Percentiles rank a stretch among this genome's conserved stretches.
Evolutionary conservation across 106 monocot genomes (phyloP).

Genomic region (Posidonia australis): DNA sequence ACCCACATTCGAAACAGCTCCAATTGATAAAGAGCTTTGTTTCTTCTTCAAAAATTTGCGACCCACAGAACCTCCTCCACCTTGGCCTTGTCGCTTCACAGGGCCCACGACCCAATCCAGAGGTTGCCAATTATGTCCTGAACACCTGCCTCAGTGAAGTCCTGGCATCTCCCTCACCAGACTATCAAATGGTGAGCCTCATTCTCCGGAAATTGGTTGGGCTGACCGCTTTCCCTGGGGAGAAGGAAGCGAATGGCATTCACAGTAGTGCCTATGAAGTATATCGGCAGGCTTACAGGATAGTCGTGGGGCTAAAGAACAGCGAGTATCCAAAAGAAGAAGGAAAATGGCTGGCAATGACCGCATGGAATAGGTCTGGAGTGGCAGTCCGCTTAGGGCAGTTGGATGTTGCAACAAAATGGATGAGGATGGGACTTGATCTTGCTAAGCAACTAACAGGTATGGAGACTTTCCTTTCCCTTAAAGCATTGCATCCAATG

Average conservation of each 20-base stretch:
- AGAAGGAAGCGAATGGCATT: slow-evolving; percentile 7
- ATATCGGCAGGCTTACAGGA: slow-evolving; percentile 69
- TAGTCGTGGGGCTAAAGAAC: slow-evolving; percentile 67
- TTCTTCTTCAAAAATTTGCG: slow-evolving; percentile 45
- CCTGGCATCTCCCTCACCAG: slow-evolving; percentile 49
- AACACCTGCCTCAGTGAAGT: slow-evolving; percentile 48
- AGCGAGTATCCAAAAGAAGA: slow-evolving; percentile 71
- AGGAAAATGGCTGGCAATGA: slow-evolving; percentile 86
- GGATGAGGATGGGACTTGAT: slow-evolving; percentile 94
- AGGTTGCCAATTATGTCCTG: slow-evolving; percentile 43
- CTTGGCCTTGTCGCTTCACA: slow-evolving; percentile 52
- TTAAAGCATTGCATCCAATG: background rate
- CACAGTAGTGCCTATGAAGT: slow-evolving; percentile 31
- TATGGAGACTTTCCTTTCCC: slow-evolving; percentile 27
- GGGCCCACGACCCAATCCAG: slow-evolving; percentile 35
- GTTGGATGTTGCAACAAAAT: slow-evolving; percentile 40
- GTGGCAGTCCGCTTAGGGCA: slow-evolving; percentile 45
- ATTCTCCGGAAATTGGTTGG: slow-evolving; percentile 46
- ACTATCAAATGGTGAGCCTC: slow-evolving; percentile 47
- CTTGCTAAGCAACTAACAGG: slow-evolving; percentile 40
- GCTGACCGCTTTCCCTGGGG: slow-evolving; percentile 16
- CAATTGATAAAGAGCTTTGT: slow-evolving; percentile 63
- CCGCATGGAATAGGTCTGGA: slow-evolving; percentile 78
- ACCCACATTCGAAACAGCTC: slow-evolving; percentile 42
- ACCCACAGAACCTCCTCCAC: slow-evolving; percentile 51